These are phyloP conservation scores for Ramichloridium luteum DNA, from an alignment of 2,329 filamentous ascomycete genomes.

Conservation along the genomic window DNA sequence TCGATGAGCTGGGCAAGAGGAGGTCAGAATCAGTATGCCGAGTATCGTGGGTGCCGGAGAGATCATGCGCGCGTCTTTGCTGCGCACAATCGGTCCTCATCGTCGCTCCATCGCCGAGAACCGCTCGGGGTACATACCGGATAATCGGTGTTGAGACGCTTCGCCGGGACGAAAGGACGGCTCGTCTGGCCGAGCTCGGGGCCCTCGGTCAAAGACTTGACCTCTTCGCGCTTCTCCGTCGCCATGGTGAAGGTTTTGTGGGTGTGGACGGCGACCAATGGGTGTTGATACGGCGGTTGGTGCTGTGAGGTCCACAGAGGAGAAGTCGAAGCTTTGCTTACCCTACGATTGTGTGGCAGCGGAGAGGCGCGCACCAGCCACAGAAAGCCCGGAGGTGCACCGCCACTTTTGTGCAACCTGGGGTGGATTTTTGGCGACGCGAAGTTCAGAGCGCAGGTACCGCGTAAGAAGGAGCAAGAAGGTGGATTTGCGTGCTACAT, in stretches of 20 bases:
- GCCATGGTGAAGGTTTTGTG: conserved; percentile 4
- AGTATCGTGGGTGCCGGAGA: too few relatives aligned
- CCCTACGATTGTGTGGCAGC: too few relatives aligned
- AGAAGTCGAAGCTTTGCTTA: not conserved
- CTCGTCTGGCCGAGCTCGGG: conserved; percentile 22
- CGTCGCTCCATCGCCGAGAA: too few relatives aligned
- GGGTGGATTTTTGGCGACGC: too few relatives aligned
- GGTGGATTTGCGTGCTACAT: too few relatives aligned
- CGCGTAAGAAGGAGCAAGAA: too few relatives aligned
- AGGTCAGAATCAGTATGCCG: conserved; percentile 14
- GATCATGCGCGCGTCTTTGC: too few relatives aligned
- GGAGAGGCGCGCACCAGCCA: too few relatives aligned
- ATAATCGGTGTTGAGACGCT: conserved; percentile 70
- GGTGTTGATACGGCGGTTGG: conserved; percentile 2
- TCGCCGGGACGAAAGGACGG: conserved; percentile 45
- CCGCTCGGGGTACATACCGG: conserved; percentile 48
- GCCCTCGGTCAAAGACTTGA: conserved; percentile 11
- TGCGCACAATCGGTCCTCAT: too few relatives aligned
- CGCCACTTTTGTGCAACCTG: too few relatives aligned
- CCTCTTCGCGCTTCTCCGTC: not conserved
- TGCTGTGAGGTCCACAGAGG: conserved; percentile 3
- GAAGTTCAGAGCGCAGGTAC: too few relatives aligned
- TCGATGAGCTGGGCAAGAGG: conserved; percentile 69
- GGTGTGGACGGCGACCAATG: conserved; percentile 5
- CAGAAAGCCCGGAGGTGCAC: too few relatives aligned